Base-by-base conservation (phyloP, 139 green algal species). In the Nannochloris sp. region DNA sequence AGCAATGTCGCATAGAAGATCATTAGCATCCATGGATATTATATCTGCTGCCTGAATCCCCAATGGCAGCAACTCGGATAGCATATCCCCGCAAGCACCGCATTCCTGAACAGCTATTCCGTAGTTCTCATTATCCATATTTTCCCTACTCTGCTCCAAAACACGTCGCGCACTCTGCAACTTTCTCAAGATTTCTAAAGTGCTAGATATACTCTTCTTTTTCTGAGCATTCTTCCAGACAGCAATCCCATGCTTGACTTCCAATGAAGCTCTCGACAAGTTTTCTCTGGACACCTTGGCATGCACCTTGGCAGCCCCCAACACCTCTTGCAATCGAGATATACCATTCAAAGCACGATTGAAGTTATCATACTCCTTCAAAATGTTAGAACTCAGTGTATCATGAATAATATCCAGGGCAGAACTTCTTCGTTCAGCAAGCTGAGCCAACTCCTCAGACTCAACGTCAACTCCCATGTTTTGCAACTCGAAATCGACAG, bases 331-430 rank as follows among this genome's bases (percentile, higher is more conserved):
- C 28, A 23, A 25, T 9, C 36, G 44, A 9, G 43, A 62, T 2
- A 78, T 71, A 30, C 80, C 71, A 16, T 72, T 56, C 25, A 83
- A 65, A 2, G 73, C 78, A 16, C 30, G 33, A 31, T 74, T 63
- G 56, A 84, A 78, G 5, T 46, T 49, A 40, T 72, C 62, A 45
- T 80, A 84, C 53, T 83, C 77, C 40, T n/a, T 28, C 11, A 83
- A 56, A 33, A 84, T 67, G 26, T 81, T 68, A 49, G 53, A 9
- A 6, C 63, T 66, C 60, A 84, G 71, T 49, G 66, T 70, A 36
- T 80, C 71, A 50, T 62, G 73, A 9, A 84, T 77, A 5, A 71
- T 64, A 70, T 84, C 78, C 17, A 84, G 57, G 6, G 74, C 70
- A 3, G 10, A 37, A 1, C 73, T 71, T 20, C 75, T 62, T 1